Evolutionary conservation across 2,329 filamentous ascomycete species (phyloP), one percentile per base, ranked within the genome.

Genomic region (Aspergillus viridinutans): DNA sequence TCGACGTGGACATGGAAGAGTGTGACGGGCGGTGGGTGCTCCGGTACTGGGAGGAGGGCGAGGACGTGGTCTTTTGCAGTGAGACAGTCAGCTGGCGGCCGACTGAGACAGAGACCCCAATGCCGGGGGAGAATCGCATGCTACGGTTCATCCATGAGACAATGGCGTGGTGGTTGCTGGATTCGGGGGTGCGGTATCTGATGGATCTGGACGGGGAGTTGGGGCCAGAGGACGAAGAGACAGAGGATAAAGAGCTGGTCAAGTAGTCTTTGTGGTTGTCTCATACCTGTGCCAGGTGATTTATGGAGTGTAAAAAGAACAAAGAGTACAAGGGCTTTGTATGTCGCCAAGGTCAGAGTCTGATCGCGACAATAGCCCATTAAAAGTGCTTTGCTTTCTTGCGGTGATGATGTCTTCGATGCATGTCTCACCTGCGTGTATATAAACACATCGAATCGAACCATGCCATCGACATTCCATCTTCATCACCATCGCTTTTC

Each of bases 151-250:
- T 74, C 55, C 70, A 74, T 58, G 71, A 74, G 53, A 61, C 67
- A 32, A 66, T 69, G 21, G 53, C 70, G 28, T 74, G 72, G 72
- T 74, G 71, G 70, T 61, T 74, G 55, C 52, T 74, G 53, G 71
- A 71, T 54, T 72, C 69, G 9, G 72, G 71, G 4, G 62, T 69
- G 21, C 51, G 50, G 23, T 74, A 71, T 65, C 38, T 74, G 60
- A 62, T 56, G 52, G 64, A 64, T 28, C 28, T 68, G 52, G 63
- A 66, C 20, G 50, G 48, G 32, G 49, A 40, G 12, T 49, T 26
- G 21, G 43, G 23, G 43, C 21, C 43, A 12, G 43, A 47, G 21
- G 49, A 51, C 20, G 48, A 35, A 20, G 43, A 47, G 43, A 26
- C 7, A 9, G 43, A 26, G 43, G 12, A 47, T 47, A 47, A 47